Evolutionary conservation across 2,329 filamentous ascomycete genomes (phyloP).

Genomic region (Venturia aucupariae): DNA sequence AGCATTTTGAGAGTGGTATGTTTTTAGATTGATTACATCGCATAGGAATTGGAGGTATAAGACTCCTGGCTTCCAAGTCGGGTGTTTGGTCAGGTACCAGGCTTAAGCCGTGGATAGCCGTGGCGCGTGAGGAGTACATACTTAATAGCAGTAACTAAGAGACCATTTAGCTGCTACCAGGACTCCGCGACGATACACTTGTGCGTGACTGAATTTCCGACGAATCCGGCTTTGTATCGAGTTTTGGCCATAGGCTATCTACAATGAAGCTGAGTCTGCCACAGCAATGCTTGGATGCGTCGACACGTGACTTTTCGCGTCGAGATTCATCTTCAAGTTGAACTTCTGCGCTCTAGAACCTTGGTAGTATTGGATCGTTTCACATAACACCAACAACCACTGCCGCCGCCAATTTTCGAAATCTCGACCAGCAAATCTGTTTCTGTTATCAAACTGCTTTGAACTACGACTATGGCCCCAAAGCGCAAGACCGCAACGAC

Average conservation of each 20-base stretch:
- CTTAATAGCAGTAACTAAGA: no score
- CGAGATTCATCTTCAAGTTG: not conserved
- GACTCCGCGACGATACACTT: not conserved
- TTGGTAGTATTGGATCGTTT: no score
- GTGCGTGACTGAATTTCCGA: no score
- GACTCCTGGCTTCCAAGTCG: not conserved
- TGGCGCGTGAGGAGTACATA: not conserved
- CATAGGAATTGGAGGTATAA: not conserved
- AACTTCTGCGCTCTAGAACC: no score
- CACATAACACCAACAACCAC: not conserved
- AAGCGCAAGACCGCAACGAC: slow-evolving; percentile 9
- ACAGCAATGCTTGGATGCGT: not conserved
- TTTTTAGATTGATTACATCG: not conserved
- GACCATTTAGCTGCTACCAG: not conserved
- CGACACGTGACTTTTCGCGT: not conserved
- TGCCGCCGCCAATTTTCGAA: no score
- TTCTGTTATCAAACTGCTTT: not conserved
- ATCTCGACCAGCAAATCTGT: no score
- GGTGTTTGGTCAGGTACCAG: not conserved
- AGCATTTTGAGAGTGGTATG: not conserved
- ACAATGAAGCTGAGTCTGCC: no score
- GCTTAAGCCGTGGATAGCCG: slow-evolving; percentile 7
- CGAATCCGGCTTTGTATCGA: no score
- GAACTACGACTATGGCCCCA: not conserved
- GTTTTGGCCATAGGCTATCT: no score